Evolutionary conservation across 805 yeast species (phyloP).

Genomic region (Myxozyma mucilagina): DNA sequence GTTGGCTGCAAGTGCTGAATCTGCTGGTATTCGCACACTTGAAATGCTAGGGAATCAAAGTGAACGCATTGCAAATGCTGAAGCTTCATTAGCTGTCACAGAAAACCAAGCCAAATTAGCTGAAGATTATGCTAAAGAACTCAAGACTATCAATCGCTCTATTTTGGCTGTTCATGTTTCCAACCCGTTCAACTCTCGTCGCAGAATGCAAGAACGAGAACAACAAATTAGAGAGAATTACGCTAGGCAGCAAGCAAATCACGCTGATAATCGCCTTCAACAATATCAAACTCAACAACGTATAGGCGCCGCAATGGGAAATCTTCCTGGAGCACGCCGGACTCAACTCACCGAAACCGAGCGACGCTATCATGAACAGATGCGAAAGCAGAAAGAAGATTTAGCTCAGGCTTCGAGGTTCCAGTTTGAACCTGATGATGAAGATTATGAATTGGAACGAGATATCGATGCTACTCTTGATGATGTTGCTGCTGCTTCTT

Average conservation of each 20-base stretch:
- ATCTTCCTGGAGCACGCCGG: constrained; percentile 31
- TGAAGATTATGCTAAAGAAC: constrained; percentile 75
- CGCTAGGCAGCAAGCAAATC: constrained; percentile 59
- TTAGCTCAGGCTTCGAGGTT: constrained; percentile 64
- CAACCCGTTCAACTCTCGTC: constrained; percentile 86
- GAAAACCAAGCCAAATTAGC: constrained; percentile 81
- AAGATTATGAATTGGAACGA: constrained; percentile 89
- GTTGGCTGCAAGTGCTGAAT: constrained; percentile 70
- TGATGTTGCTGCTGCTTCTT: constrained; percentile 67
- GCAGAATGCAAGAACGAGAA: constrained; percentile 73
- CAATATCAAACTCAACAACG: constrained; percentile 68
- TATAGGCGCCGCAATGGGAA: constrained; percentile 51
- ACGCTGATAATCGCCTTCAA: constrained; percentile 60
- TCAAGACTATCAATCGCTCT: constrained; percentile 75
- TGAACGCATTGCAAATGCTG: constrained; percentile 78
- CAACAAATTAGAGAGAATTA: constrained; percentile 62
- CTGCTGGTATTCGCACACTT: constrained; percentile 74
- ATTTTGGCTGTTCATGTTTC: constrained; percentile 76
- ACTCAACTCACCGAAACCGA: constrained; percentile 27
- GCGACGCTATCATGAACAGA: constrained; percentile 34
- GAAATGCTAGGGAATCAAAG: constrained; percentile 95
- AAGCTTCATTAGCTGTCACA: constrained; percentile 71
- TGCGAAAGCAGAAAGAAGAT: constrained; percentile 54
- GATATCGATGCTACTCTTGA: constrained; percentile 83
- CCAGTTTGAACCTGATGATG: constrained; percentile 85